phyloP scores from a whole-genome alignment of 1,284 basidiomycete species.

The Apiotrichum laibachii region DNA sequence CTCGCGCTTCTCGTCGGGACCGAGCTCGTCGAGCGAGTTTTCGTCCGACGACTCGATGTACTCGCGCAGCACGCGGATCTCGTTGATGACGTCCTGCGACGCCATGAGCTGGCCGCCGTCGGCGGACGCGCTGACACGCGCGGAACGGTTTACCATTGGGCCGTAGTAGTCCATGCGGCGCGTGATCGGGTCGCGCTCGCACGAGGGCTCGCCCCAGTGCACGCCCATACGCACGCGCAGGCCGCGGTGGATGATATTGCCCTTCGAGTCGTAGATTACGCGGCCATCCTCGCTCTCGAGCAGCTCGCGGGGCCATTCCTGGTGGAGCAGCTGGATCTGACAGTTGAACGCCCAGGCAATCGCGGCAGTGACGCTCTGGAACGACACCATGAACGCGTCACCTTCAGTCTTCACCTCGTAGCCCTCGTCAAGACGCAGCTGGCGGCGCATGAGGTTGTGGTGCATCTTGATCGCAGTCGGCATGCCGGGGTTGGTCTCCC shows the following conservation, averaged over 20 bases:
- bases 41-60: constrained; percentile 54
- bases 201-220: constrained; percentile 87
- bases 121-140: constrained; percentile 79
- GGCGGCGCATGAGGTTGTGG: constrained; percentile 80
- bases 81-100: constrained; percentile 81
- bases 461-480: constrained; percentile 89
- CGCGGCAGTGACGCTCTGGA: constrained; percentile 82
- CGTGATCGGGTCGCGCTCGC: constrained; percentile 91
- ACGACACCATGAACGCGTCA: constrained; percentile 98
- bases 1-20: constrained; percentile 47
- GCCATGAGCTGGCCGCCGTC: constrained; percentile 94
- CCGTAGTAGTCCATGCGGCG: constrained; percentile 97
- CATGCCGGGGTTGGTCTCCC: constrained; percentile 98
- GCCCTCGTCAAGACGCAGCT: constrained; percentile 86
- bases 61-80: constrained; percentile 60
- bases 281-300: constrained; percentile 89
- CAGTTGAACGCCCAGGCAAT: constrained; percentile 89
- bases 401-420: constrained; percentile 99
- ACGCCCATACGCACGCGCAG: constrained; percentile 97
- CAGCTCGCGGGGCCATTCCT: constrained; percentile 91
- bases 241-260: constrained; percentile 76
- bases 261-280: constrained; percentile 68
- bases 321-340: constrained; percentile 79
- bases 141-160: constrained; percentile 86
- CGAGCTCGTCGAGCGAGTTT: constrained; percentile 50